These are phyloP conservation scores for Macrotyloma uniflorum DNA, from an alignment of 306 rosid genomes.

Conservation along the genomic window DNA sequence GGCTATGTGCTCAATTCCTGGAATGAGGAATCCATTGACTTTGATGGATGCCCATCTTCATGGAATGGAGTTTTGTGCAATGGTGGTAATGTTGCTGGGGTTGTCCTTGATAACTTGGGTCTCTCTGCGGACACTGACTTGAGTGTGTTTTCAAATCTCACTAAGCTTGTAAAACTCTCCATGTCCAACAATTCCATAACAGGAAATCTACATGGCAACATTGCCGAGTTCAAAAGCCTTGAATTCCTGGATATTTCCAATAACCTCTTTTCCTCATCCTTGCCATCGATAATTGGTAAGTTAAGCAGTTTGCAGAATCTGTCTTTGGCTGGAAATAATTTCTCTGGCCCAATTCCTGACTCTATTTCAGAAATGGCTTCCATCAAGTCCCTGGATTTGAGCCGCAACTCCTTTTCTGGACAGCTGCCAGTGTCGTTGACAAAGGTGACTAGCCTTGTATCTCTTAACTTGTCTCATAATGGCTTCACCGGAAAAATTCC, in stretches of 20 bases:
- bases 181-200: constrained; percentile 79
- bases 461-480: constrained; percentile 75
- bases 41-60: constrained; percentile 95
- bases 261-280: constrained; percentile 71
- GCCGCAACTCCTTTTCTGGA: constrained; percentile 77
- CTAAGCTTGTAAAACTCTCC: constrained; percentile 83
- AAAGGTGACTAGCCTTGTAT: constrained; percentile 57
- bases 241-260: constrained; percentile 81
- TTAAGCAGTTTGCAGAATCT: constrained; percentile 69
- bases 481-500: constrained; percentile 75
- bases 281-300: constrained; percentile 66
- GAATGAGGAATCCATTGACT: constrained; percentile 98
- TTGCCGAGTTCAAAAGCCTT: constrained; percentile 73
- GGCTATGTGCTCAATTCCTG: constrained; percentile 87
- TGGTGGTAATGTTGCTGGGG: constrained; percentile 94
- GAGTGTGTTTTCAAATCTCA: constrained; percentile 75
- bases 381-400: constrained; percentile 81
- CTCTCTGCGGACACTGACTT: constrained; percentile 83
- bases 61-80: constrained; percentile 95
- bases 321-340: constrained; percentile 84
- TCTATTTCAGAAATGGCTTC: constrained; percentile 69
- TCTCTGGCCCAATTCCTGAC: constrained; percentile 79
- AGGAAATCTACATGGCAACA: constrained; percentile 66
- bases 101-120: constrained; percentile 79
- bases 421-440: constrained; percentile 64